Conservation (phyloP, 2,329 filamentous ascomycete genomes). For the Dendrostoma leiphaemia region DNA sequence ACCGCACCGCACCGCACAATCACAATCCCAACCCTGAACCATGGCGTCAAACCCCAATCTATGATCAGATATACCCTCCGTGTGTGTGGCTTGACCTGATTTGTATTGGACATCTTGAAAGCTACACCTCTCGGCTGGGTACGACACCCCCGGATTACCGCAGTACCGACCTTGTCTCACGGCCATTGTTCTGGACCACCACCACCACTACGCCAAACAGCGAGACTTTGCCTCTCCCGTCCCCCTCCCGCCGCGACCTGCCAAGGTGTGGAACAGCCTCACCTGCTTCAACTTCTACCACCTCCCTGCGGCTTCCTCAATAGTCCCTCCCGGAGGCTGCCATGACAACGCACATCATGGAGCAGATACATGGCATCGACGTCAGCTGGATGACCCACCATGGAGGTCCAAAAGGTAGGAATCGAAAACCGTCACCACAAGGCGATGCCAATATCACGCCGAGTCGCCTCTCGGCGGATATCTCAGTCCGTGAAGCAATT, state of each 20-base stretch:
- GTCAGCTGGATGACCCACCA: constrained; percentile 82
- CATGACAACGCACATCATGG: constrained; percentile 53
- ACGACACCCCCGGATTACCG: not conserved
- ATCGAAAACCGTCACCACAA: not conserved
- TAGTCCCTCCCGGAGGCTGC: not conserved
- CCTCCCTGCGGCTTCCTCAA: not conserved
- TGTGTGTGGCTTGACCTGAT: constrained; percentile 10
- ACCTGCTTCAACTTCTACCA: not conserved
- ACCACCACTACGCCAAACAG: too few relatives aligned
- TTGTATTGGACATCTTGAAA: not conserved
- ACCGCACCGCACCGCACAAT: not conserved
- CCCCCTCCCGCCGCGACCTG: too few relatives aligned
- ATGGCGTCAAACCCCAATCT: constrained; percentile 17
- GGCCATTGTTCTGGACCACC: not conserved
- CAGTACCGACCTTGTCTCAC: not conserved
- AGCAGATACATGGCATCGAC: constrained; percentile 78
- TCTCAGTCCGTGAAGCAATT: not conserved
- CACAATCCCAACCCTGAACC: not conserved
- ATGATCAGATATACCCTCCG: constrained; percentile 11
- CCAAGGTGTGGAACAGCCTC: not conserved
- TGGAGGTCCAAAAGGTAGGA: constrained; percentile 75
- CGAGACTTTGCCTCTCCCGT: too few relatives aligned
- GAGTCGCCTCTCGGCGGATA: not conserved
- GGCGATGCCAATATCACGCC: too few relatives aligned
- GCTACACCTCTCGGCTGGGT: not conserved